Evolutionary conservation across 805 yeast species (phyloP).

Genomic region (Lachancea lanzarotensis): DNA sequence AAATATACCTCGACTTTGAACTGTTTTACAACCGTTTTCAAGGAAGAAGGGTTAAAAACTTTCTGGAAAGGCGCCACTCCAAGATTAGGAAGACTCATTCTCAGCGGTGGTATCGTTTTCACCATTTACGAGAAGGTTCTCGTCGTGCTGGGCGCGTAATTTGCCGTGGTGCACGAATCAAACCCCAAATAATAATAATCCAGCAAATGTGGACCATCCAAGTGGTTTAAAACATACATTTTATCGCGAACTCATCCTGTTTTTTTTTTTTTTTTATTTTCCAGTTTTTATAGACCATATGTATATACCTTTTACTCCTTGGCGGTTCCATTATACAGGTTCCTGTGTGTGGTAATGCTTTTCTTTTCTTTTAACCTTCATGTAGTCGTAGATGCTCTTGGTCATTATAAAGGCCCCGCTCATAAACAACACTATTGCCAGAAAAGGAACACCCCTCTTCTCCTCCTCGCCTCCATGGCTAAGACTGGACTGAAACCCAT

Average conservation of each 20-base stretch:
- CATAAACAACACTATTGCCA: constrained; percentile 58
- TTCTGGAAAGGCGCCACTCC: constrained; percentile 99
- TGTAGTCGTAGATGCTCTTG: constrained; percentile 67
- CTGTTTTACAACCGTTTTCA: constrained; percentile 75
- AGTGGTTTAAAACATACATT: too few relatives aligned
- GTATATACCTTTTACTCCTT: constrained; percentile 7
- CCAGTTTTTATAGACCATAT: constrained; percentile 5
- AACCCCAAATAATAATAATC: too few relatives aligned
- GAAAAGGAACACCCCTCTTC: constrained; percentile 38
- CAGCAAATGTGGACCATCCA: too few relatives aligned
- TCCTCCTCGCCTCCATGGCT: constrained; percentile 30
- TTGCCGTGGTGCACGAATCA: too few relatives aligned
- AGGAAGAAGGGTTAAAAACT: constrained; percentile 81
- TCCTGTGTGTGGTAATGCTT: constrained; percentile 29
- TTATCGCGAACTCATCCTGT: too few relatives aligned
- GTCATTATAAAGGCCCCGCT: constrained; percentile 61
- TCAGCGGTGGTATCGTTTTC: constrained; percentile 96
- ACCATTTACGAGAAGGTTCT: constrained; percentile 91
- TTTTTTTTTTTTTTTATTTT: background rate
- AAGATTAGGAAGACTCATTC: constrained; percentile 80
- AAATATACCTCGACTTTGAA: constrained; percentile 68
- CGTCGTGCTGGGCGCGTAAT: constrained; percentile 28
- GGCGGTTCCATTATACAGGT: constrained; percentile 17
- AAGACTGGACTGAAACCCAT: constrained; percentile 26
- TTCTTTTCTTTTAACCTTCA: constrained; percentile 73